A percentile compares a stretch with the other conserved stretches of the same genome.
Conservation (phyloP, 2,329 filamentous ascomycete genomes). For the Aspergillus udagawae region DNA sequence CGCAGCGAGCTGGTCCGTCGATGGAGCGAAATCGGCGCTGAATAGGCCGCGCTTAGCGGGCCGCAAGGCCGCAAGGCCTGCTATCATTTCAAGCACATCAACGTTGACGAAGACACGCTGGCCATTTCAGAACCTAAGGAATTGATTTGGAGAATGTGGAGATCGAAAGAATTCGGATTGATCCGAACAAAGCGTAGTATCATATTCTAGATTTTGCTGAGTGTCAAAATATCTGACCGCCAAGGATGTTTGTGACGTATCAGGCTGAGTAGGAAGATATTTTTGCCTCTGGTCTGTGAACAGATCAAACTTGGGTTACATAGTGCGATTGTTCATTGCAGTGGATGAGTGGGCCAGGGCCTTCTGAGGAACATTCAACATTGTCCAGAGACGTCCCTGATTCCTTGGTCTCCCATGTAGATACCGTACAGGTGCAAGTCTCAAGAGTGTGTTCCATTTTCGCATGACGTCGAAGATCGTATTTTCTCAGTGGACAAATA, state of each 20-base stretch:
- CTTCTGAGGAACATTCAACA: not conserved
- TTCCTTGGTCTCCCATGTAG: not conserved
- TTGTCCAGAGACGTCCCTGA: not conserved
- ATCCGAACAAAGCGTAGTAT: not conserved
- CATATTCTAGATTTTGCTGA: not conserved
- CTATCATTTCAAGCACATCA: not conserved
- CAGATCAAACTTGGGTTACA: not conserved
- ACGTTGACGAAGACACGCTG: not conserved
- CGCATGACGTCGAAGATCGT: not conserved
- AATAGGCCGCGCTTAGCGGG: not conserved
- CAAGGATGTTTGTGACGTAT: not conserved
- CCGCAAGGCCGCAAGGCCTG: not conserved
- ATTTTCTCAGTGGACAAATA: not conserved
- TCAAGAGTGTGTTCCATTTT: not conserved
- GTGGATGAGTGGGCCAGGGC: not conserved
- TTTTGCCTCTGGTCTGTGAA: not conserved
- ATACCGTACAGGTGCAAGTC: not conserved
- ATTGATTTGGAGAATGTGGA: not conserved
- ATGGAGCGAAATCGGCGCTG: not conserved
- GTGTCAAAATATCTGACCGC: not conserved
- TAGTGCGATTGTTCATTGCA: not conserved
- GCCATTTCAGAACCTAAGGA: not conserved
- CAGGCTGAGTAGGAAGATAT: not conserved
- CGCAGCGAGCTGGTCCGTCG: not conserved
- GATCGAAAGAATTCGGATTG: not conserved